These are phyloP conservation scores for Lachnellula willkommii DNA, from an alignment of 2,329 filamentous ascomycete genomes.

Conservation along the genomic window DNA sequence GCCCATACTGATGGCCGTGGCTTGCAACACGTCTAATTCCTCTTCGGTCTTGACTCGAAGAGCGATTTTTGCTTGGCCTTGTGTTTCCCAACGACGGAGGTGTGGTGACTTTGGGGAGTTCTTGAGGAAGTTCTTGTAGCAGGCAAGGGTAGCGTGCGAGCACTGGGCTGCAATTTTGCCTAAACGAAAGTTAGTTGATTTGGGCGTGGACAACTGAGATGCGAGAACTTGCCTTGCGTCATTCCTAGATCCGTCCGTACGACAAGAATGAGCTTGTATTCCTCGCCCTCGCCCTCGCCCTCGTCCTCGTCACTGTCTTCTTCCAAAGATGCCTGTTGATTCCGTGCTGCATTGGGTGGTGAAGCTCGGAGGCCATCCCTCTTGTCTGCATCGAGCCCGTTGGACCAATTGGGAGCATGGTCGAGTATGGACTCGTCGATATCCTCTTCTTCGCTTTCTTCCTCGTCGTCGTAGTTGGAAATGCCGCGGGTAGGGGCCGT, in stretches of 20 bases:
- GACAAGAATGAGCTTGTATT: conserved; percentile 90
- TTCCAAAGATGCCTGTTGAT: conserved; percentile 23
- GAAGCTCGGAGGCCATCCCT: conserved; percentile 47
- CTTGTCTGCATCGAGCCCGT: conserved; percentile 54
- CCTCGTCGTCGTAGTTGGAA: conserved; percentile 53
- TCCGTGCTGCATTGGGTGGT: conserved; percentile 31
- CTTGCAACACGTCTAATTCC: conserved; percentile 68
- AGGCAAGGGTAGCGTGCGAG: conserved; percentile 92
- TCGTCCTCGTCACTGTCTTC: conserved; percentile 57
- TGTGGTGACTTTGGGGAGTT: conserved; percentile 53
- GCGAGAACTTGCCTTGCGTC: conserved; percentile 70
- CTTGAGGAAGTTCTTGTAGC: conserved; percentile 77
- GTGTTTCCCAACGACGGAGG: conserved; percentile 76
- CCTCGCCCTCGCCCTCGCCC: conserved; percentile 60
- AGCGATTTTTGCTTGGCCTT: conserved; percentile 89
- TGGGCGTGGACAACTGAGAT: neutral
- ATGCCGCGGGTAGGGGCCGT: conserved; percentile 39
- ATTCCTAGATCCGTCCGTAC: conserved; percentile 93
- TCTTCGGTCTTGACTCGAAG: conserved; percentile 84
- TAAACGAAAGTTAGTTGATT: conserved; percentile 34
- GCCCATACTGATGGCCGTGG: conserved; percentile 74
- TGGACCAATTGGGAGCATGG: conserved; percentile 63
- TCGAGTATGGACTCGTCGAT: conserved; percentile 54
- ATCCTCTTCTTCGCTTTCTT: conserved; percentile 66
- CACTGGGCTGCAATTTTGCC: conserved; percentile 97